These are phyloP conservation scores for Carex parvula DNA, from an alignment of 176 grass and related monocot species.

Conservation along the genomic window DNA sequence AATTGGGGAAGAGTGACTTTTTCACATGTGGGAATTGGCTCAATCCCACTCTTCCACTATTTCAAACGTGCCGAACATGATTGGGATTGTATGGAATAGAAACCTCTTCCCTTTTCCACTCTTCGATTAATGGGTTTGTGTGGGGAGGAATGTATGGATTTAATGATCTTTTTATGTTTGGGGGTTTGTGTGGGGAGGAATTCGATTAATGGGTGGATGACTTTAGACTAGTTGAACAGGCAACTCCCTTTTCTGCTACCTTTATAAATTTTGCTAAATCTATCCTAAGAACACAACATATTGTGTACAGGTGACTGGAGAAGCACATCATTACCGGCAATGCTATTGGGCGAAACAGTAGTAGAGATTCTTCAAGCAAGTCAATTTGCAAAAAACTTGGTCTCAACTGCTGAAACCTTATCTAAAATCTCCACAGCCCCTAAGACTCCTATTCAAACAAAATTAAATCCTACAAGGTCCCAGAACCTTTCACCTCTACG, in stretches of 20 bases:
- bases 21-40: no score
- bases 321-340: slow-evolving; percentile 71
- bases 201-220: neutral
- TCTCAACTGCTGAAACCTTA: slow-evolving; percentile 19
- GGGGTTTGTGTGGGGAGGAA: neutral
- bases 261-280: neutral
- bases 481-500: slow-evolving; percentile 42
- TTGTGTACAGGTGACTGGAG: slow-evolving; percentile 47
- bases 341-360: slow-evolving; percentile 73
- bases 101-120: no score
- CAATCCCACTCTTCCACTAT: no score
- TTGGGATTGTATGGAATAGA: no score
- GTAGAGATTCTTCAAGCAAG: slow-evolving; percentile 76
- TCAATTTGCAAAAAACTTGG: slow-evolving; percentile 54
- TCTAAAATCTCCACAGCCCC: slow-evolving; percentile 24
- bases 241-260: no score
- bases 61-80: no score
- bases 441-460: slow-evolving; percentile 44
- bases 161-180: neutral
- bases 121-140: no score
- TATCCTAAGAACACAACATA: neutral
- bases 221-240: neutral
- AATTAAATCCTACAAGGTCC: slow-evolving; percentile 16
- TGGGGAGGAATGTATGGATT: no score
- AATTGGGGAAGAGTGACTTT: no score